Evolutionary conservation across 306 rosid species (phyloP), one percentile per base, ranked within the genome.

Genomic region (Oxytropis ochrocephala): DNA sequence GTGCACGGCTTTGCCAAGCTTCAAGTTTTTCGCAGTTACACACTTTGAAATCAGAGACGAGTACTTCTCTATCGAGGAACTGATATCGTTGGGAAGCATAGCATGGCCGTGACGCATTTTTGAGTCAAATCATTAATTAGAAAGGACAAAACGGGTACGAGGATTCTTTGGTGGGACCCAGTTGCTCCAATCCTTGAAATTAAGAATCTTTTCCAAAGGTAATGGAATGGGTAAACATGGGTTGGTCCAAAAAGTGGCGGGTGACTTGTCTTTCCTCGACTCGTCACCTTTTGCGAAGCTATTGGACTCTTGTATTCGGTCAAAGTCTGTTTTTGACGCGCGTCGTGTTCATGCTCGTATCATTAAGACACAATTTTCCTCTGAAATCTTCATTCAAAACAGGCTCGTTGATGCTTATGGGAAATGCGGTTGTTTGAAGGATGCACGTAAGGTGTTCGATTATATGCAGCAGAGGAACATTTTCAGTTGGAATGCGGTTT

Each of bases 401-500:
- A 79, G 79, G 64, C 80, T 85, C 19, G 24, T 85, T 41, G 83
- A 81, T 48, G 80, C 43, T 10, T 85, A 82, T 30, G 85, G 79
- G 0, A 85, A 82, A 76, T 79, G 83, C 36, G 52, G 81, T 2
- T 55, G 43, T 60, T 76, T 79, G 33, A 72, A 70, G 5, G 79
- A 76, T 14, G 83, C 86, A 1, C 79, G 67, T 32, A 65, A 73
- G 42, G 38, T 85, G 81, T 82, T 85, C 16, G 86, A 70, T 74
- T 33, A 17, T 72, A 85, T 82, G 86, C 83, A 49, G 1, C 69
- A 70, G 0, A 76, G 68, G 69, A 82, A 85, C 8, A 79, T 68
- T 76, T 85, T 82, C 73, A 85, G 79, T 69, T 73, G 77, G 75
- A 85, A 85, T 6, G 83, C 86, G 0, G 46, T 79, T 52, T 69